Percentiles rank a stretch among this genome's conserved stretches.
These are phyloP conservation scores for Neurospora sp. DNA, from an alignment of 2,329 filamentous ascomycete genomes.

Conservation along the genomic window DNA sequence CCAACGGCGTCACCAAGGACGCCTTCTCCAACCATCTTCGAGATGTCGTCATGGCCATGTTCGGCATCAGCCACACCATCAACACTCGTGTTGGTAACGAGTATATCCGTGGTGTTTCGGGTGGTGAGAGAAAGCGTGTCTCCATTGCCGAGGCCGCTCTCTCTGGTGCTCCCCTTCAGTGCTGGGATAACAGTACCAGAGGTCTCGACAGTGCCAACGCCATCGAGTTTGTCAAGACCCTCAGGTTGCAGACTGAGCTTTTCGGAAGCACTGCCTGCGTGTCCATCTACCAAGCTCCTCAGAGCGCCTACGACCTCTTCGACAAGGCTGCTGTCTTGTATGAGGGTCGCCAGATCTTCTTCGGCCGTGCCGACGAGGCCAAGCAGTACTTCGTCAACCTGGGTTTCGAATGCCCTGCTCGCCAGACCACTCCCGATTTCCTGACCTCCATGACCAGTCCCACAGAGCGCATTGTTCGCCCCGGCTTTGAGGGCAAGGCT, in stretches of 20 bases:
- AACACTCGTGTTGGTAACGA: slow-evolving; percentile 69
- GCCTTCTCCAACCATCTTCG: slow-evolving; percentile 53
- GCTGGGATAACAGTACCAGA: slow-evolving; percentile 65
- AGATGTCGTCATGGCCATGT: slow-evolving; percentile 67
- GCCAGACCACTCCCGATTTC: slow-evolving; percentile 63
- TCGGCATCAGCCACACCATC: slow-evolving; percentile 62
- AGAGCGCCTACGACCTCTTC: slow-evolving; percentile 54
- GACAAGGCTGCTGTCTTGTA: slow-evolving; percentile 51
- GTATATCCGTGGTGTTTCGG: slow-evolving; percentile 63
- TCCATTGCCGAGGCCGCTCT: slow-evolving; percentile 52
- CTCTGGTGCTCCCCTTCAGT: slow-evolving; percentile 51
- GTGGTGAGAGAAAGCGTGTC: slow-evolving; percentile 62
- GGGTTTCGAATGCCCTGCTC: slow-evolving; percentile 56
- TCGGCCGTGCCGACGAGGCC: slow-evolving; percentile 50
- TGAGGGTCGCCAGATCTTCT: slow-evolving; percentile 53
- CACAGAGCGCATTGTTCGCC: slow-evolving; percentile 43
- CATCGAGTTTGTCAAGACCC: slow-evolving; percentile 63
- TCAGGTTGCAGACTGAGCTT: slow-evolving; percentile 58
- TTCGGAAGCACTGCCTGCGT: slow-evolving; percentile 57
- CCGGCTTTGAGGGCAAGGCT: slow-evolving; percentile 45
- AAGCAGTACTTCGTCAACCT: slow-evolving; percentile 57
- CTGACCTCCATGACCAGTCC: slow-evolving; percentile 60
- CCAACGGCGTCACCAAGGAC: slow-evolving; percentile 44
- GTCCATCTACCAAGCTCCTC: slow-evolving; percentile 64
- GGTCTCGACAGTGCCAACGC: slow-evolving; percentile 68